These are phyloP conservation scores for Teunomyces stri DNA, from an alignment of 805 yeast genomes.

Conservation along the genomic window DNA sequence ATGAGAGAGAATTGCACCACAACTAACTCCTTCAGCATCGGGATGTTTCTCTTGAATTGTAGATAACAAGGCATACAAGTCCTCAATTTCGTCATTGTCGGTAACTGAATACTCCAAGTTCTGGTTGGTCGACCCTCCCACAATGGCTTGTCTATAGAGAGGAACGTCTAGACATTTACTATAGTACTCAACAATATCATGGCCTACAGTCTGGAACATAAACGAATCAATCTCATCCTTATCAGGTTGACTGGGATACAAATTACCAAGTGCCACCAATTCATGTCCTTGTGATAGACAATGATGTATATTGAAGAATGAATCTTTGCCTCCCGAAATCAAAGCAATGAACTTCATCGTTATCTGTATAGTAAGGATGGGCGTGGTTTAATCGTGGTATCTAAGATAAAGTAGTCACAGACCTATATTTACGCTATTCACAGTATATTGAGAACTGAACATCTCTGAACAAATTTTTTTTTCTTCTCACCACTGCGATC, in stretches of 20 bases:
- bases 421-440: slow-evolving; percentile 1
- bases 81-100: slow-evolving; percentile 83
- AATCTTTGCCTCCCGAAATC: slow-evolving; percentile 95
- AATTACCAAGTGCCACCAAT: slow-evolving; percentile 78
- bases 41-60: slow-evolving; percentile 56
- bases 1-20: slow-evolving; percentile 94
- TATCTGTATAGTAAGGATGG: not conserved
- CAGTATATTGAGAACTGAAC: slow-evolving; percentile 4
- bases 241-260: slow-evolving; percentile 53
- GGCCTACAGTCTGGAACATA: slow-evolving; percentile 98
- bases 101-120: slow-evolving; percentile 69
- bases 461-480: not conserved
- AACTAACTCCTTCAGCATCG: slow-evolving; percentile 80
- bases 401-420: slow-evolving; percentile 2
- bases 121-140: slow-evolving; percentile 61
- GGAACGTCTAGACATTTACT: slow-evolving; percentile 76
- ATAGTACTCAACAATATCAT: slow-evolving; percentile 66
- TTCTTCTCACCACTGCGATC: slow-evolving; percentile 1
- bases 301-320: slow-evolving; percentile 84
- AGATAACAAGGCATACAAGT: slow-evolving; percentile 55
- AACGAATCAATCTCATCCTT: slow-evolving; percentile 81
- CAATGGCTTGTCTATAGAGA: slow-evolving; percentile 64
- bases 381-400: not conserved
- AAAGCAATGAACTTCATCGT: slow-evolving; percentile 88
- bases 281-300: slow-evolving; percentile 86